phyloP scores from a whole-genome alignment of 257 asterid species.

The Vinca minor region DNA sequence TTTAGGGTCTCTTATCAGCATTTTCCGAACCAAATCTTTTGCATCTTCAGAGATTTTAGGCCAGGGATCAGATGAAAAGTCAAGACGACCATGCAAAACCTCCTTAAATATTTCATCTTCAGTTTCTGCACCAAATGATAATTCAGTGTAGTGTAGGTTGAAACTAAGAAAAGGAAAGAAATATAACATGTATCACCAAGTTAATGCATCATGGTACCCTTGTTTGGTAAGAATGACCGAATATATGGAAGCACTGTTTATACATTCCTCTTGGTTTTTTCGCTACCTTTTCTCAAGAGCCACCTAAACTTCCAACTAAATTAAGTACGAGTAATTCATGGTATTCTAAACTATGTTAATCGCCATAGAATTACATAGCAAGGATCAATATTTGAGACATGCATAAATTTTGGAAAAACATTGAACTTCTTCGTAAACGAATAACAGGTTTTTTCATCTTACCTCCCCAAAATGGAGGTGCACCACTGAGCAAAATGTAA shows the following conservation, averaged over 20 bases:
- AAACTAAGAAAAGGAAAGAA: background rate
- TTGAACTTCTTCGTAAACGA: too few relatives aligned
- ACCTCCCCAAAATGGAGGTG: conserved; percentile 27
- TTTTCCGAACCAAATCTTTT: conserved; percentile 24
- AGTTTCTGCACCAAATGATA: conserved; percentile 14
- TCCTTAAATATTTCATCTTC: conserved; percentile 21
- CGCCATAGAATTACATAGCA: too few relatives aligned
- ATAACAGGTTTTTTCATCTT: conserved; percentile 4
- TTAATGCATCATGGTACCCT: background rate
- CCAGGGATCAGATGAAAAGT: conserved; percentile 25
- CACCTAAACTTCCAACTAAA: too few relatives aligned
- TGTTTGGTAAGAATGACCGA: background rate
- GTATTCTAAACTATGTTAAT: background rate
- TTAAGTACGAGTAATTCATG: background rate
- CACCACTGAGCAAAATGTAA: conserved; percentile 24
- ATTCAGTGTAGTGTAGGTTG: background rate
- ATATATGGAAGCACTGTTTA: too few relatives aligned
- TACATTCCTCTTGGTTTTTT: too few relatives aligned
- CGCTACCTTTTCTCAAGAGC: too few relatives aligned
- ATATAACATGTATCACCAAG: too few relatives aligned
- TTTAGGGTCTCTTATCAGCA: conserved; percentile 25
- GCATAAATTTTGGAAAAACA: background rate
- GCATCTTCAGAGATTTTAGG: conserved; percentile 27
- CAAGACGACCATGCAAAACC: conserved; percentile 20
- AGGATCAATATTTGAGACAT: too few relatives aligned